Base-by-base conservation (phyloP, 2,329 filamentous ascomycete species). In the Aspergillus arachidicola region DNA sequence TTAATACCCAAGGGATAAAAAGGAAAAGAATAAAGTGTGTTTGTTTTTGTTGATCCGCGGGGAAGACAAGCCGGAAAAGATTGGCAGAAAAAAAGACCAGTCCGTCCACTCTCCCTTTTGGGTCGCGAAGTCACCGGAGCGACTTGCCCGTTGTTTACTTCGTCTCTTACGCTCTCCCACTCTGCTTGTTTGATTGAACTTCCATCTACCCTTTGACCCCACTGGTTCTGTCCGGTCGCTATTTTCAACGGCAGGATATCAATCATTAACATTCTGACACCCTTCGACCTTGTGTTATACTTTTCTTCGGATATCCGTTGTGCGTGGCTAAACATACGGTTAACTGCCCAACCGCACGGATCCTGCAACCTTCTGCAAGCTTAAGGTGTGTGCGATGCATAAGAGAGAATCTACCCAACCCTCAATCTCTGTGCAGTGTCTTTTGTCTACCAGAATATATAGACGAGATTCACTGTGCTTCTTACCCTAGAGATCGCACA, bases 121-220 rank as follows among this genome's bases (percentile, higher is more conserved):
- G 61, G 61, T 68, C 65, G 63, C 64, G 58, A 69, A 68, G 66
- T 71, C 68, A 69, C 68, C 70, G 66, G 66, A 72, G 69, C 65
- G 67, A 68, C 64, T 64, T 64, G 62, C 58, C 63, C 56, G 59
- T 69, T 70, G 66, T 69, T 71, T 68, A 71, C 64, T 61, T 58
- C 48, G 21, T 53, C 48, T 64, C 46, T 30, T 45, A 51, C 56
- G 41, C 21, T 41, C 6, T 53, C 54, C 43, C 50, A 41, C 56
- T 32, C 48, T 59, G 16, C 43, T 53, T 26, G 34, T 32, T 32
- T 41, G 19, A 38, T 55, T 55, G 51, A 38, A 53, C 21, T 55
- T 36, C 30, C 11, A 38, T 19, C 38, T 7, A 7, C 32, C 28
- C 30, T 51, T 28, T 11, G 21, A 32, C 48, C 28, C 28, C 48